phyloP scores from a whole-genome alignment of 768 basidiomycete genomes.

The Roridomyces roridus region DNA sequence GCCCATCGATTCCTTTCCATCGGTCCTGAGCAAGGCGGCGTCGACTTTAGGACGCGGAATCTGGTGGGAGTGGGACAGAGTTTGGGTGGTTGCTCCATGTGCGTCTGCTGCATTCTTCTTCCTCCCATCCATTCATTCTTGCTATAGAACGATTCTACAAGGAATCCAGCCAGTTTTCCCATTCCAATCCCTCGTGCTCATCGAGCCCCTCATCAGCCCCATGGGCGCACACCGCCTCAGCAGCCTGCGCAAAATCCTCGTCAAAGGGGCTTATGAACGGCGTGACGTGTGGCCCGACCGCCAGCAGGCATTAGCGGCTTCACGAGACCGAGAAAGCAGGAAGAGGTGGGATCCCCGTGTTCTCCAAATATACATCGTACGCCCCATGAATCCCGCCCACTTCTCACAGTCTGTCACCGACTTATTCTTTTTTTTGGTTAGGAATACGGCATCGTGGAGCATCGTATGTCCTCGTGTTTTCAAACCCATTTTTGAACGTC shows the following conservation, averaged over 20 bases:
- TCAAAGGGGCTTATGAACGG: conserved; percentile 55
- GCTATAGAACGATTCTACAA: conserved; percentile 61
- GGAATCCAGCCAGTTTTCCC: conserved; percentile 46
- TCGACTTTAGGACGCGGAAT: conserved; percentile 56
- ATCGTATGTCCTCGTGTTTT: conserved; percentile 33
- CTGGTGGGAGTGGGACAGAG: conserved; percentile 75
- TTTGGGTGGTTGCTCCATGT: conserved; percentile 71
- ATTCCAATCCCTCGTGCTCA: conserved; percentile 60
- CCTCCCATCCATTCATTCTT: conserved; percentile 1
- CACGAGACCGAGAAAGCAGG: conserved; percentile 41
- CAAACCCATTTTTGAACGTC: background rate
- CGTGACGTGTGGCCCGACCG: conserved; percentile 58
- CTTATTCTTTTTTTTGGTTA: conserved; percentile 24
- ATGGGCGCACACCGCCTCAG: conserved; percentile 48
- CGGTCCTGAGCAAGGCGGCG: conserved; percentile 43
- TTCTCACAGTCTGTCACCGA: background rate
- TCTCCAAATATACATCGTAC: conserved; percentile 57
- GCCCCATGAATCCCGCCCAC: conserved; percentile 24
- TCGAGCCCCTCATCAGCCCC: conserved; percentile 70
- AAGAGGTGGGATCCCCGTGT: conserved; percentile 60
- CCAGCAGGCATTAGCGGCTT: conserved; percentile 43
- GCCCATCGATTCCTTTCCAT: conserved; percentile 60
- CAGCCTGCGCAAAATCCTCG: conserved; percentile 47
- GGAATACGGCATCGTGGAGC: conserved; percentile 53
- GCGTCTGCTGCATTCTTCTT: conserved; percentile 27